Percentiles rank a stretch among this genome's conserved stretches.
These are phyloP conservation scores for Fusarium foetens DNA, from an alignment of 2,329 filamentous ascomycete genomes.

Conservation along the genomic window DNA sequence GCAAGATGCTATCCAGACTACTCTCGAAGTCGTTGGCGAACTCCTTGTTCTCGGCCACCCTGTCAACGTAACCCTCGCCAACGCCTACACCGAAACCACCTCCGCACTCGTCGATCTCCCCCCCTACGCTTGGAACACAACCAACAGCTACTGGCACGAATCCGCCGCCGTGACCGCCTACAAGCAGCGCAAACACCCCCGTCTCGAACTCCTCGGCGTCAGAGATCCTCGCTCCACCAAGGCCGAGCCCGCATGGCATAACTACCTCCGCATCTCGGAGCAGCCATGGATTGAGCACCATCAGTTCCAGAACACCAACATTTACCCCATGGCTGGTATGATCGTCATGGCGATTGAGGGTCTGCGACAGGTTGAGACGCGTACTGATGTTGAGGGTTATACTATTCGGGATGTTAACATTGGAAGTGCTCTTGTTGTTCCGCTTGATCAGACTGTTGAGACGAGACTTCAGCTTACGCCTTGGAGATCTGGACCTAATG, in stretches of 20 bases:
- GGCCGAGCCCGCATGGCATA: not conserved
- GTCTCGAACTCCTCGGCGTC: not conserved
- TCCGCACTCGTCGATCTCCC: not conserved
- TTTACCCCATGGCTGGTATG: not conserved
- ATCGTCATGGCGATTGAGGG: not conserved
- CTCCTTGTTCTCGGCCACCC: not conserved
- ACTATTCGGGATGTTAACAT: not conserved
- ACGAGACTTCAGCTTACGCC: not conserved
- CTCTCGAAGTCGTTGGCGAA: not conserved
- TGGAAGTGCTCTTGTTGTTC: not conserved
- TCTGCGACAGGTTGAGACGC: not conserved
- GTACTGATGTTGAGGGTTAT: not conserved
- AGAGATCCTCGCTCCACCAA: not conserved
- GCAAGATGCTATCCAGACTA: not conserved
- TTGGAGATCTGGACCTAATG: not conserved
- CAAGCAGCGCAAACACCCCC: not conserved
- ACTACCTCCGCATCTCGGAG: not conserved
- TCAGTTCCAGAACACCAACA: not conserved
- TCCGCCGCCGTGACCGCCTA: not conserved
- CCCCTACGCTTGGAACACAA: not conserved
- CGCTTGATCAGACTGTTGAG: not conserved
- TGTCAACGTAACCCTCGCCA: not conserved
- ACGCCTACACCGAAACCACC: not conserved
- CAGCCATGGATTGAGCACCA: not conserved
- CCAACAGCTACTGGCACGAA: not conserved